Percentiles rank a stretch among this genome's conserved stretches.
phyloP scores from a whole-genome alignment of 352 stramenopile species.

The Phytopythium kandeliae region DNA sequence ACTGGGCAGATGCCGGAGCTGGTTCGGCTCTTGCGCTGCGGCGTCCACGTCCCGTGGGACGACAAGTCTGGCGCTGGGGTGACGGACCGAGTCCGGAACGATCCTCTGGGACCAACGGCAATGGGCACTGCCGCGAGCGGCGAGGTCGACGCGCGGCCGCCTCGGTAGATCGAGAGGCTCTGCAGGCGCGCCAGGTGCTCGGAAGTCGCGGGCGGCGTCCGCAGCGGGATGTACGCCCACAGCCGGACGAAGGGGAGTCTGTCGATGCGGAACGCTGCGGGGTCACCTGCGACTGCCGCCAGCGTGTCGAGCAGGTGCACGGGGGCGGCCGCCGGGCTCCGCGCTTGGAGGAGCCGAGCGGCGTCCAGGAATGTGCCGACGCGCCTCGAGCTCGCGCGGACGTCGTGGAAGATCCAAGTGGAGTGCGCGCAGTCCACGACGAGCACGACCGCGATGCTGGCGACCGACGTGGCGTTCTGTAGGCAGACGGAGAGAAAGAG shows the following conservation, averaged over 20 bases:
- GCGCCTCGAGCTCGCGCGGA: background rate
- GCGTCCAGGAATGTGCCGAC: background rate
- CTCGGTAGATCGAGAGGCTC: background rate
- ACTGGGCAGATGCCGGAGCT: background rate
- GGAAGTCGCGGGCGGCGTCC: background rate
- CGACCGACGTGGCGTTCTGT: constrained; percentile 7
- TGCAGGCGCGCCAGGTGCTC: background rate
- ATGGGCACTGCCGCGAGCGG: background rate
- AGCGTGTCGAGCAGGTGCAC: background rate
- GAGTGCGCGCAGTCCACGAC: background rate
- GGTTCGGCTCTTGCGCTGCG: background rate
- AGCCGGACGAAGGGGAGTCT: background rate
- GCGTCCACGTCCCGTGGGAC: background rate
- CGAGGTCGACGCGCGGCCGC: background rate
- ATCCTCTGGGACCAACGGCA: background rate
- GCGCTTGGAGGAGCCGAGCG: background rate
- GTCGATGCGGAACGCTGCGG: background rate
- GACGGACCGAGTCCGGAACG: background rate
- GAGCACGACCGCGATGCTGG: background rate
- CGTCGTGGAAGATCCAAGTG: background rate
- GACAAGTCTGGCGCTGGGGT: background rate
- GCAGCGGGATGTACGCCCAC: background rate
- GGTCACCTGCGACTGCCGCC: background rate
- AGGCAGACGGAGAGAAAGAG: constrained; percentile 19
- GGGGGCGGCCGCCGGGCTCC: background rate